phyloP scores from a whole-genome alignment of 2,329 filamentous ascomycete species.

The Lithohypha guttulata region DNA sequence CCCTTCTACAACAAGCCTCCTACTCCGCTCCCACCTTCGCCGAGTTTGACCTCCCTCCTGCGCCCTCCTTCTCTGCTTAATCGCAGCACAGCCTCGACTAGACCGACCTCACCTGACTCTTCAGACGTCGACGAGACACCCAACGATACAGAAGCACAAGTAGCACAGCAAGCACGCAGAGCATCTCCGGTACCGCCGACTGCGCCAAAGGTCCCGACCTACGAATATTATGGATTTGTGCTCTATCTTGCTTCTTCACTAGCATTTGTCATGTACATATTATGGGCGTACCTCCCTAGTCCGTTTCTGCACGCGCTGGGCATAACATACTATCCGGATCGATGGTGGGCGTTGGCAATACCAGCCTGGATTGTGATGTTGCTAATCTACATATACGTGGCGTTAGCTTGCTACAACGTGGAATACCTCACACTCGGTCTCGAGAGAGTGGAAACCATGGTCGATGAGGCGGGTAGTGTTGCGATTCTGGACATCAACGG shows the following conservation, averaged over 20 bases:
- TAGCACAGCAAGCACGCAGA: constrained; percentile 49
- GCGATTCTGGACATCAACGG: constrained; percentile 70
- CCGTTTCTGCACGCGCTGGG: constrained; percentile 86
- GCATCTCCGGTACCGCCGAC: constrained; percentile 65
- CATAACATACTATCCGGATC: constrained; percentile 92
- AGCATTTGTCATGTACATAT: constrained; percentile 60
- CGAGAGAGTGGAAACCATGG: constrained; percentile 72
- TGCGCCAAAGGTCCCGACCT: constrained; percentile 90
- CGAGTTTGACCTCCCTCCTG: constrained; percentile 81
- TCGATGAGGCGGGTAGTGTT: constrained; percentile 80
- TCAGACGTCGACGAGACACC: constrained; percentile 73
- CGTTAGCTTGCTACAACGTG: constrained; percentile 81
- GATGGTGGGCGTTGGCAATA: constrained; percentile 94
- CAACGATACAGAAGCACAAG: constrained; percentile 49
- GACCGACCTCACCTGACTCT: constrained; percentile 86
- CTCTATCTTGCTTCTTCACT: constrained; percentile 82
- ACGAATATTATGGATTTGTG: constrained; percentile 98
- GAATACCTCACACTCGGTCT: constrained; percentile 76
- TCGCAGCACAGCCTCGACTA: constrained; percentile 53
- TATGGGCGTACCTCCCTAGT: constrained; percentile 85
- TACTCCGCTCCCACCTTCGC: constrained; percentile 83
- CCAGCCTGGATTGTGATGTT: constrained; percentile 82
- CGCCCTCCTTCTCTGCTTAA: constrained; percentile 48
- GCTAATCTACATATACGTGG: constrained; percentile 86
- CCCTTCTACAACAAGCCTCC: constrained; percentile 98